Base-by-base conservation (phyloP, 2,329 filamentous ascomycete genomes). In the Dothiorella sarmentorum region DNA sequence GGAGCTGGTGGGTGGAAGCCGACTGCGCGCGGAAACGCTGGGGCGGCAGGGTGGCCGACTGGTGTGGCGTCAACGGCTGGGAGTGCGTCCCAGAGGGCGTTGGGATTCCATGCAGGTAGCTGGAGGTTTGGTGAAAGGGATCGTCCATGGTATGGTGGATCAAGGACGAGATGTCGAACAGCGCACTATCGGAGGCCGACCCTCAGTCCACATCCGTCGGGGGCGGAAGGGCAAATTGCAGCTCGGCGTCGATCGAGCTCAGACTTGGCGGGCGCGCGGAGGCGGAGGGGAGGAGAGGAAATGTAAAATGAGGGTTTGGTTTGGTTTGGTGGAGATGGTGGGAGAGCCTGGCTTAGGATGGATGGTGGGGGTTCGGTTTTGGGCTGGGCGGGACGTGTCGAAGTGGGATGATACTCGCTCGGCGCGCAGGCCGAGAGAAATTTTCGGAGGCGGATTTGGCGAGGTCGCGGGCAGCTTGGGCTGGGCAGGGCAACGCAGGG, bases 91-190 rank as follows among this genome's bases (percentile, higher is more conserved):
- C 58, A 37, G 58, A 56, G n/a, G 58, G 43, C 51, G 58, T 56
- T 18, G 57, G 40, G 18, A 60, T 56, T 33, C 57, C 57, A 59
- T 59, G 57, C 47, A 59, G 38, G 29, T 59, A 59, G 47, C 45
- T 44, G 35, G 51, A 17, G 40, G 40, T 42, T 26, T 29, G 38
- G 35, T 56, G 58, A 35, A 60, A 60, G 27, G 49, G 51, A 47
- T 60, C 58, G 58, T 60, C 58, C 58, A 60, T 60, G 58, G 35
- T 58, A 58, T 57, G 55, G 55, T 47, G 55, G 55, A 45, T 31
- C 40, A 37, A 26, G 31, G 55, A 40, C 49, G 42, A 37, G n/a
- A 33, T 20, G 38, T 57, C 42, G 40, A 45, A 29, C 10, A 18
- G 47, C 57, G 57, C 47, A 59, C 37, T 42, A 31, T 52, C 20